Base-by-base conservation (phyloP, 208 protist genomes). In the Acanthamoeba castellanii region DNA sequence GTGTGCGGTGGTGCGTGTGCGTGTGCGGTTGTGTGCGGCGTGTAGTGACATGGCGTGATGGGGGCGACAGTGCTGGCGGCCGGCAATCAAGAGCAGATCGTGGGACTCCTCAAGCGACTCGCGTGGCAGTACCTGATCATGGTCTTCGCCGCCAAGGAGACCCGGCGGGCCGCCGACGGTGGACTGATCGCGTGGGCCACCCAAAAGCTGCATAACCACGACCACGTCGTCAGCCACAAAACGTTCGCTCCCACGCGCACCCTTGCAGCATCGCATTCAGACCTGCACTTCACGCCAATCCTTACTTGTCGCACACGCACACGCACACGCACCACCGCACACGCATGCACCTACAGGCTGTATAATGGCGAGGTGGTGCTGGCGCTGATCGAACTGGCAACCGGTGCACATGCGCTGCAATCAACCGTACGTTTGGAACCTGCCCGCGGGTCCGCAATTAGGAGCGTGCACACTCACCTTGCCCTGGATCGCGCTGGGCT, bases 121-220 rank as follows among this genome's bases (percentile, higher is more conserved):
- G 82, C 82, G 27, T 89, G 82, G 82, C 82, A 89, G 20, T 89
- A 89, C 50, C 82, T 89, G 47, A 89, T 89, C 57, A 66, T 89
- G 57, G 50, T 13, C 50, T 89, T 68, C 25, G 61, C 82, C 57
- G 34, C 72, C 37, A 37, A 81, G 72, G 34, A 32, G 8, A 30
- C n/a, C 25, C 66, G 66, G 25, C 30, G 72, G 72, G 72, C 72
- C 7, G 72, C 37, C 18, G 72, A 81, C n/a, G 72, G 72, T 22
- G 72, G 72, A 11, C 37, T 81, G 1, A 81, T 81, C 37, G 72
- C 72, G 34, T 81, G 72, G 72, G 30, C 72, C 30, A 81, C 37
- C 34, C 72, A 47, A 25, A 47, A 3, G 34, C 37, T 81, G 72
- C 72, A 81, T 1, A 13, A 20, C 4, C 22, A 18, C 30, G 7